Evolutionary conservation across 2,329 filamentous ascomycete species (phyloP).

Genomic region (Lecanicillium sp.): DNA sequence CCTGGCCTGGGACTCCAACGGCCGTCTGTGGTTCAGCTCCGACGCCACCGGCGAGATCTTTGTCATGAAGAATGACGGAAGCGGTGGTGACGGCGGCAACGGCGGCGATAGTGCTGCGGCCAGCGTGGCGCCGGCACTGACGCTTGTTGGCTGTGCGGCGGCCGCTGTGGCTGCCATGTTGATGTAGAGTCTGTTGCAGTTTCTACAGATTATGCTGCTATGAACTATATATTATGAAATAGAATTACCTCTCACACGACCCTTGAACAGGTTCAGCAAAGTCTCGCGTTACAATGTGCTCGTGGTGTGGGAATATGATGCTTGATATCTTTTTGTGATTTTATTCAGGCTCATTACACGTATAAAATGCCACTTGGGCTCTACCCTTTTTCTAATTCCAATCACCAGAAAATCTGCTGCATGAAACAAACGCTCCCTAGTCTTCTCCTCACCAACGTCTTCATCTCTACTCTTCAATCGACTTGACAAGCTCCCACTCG

Average conservation of each 20-base stretch:
- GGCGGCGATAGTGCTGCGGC: conserved; percentile 2
- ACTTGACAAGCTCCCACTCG: conserved; percentile 96
- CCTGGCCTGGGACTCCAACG: conserved; percentile 41
- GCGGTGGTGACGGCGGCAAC: conserved; percentile 8
- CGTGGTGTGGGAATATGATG: neutral
- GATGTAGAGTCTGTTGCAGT: neutral
- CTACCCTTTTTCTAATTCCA: too few species aligned
- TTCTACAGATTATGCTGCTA: too few species aligned
- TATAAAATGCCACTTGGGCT: neutral
- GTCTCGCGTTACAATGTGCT: too few species aligned
- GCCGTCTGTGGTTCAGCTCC: conserved; percentile 53
- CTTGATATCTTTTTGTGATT: conserved; percentile 3
- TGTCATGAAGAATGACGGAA: conserved; percentile 31
- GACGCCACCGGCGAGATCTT: conserved; percentile 61
- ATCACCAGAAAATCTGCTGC: neutral
- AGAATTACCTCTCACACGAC: too few species aligned
- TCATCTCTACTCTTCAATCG: conserved; percentile 69
- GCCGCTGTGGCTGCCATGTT: conserved; percentile 10
- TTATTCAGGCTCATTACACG: conserved; percentile 7
- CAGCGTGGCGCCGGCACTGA: conserved; percentile 1
- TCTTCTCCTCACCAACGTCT: neutral
- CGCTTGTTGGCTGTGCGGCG: conserved; percentile 15
- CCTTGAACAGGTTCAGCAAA: too few species aligned
- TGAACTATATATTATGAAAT: too few species aligned
- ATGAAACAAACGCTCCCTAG: neutral